Conservation (phyloP, 2,329 filamentous ascomycete genomes). For the Emydomyces testavorans region DNA sequence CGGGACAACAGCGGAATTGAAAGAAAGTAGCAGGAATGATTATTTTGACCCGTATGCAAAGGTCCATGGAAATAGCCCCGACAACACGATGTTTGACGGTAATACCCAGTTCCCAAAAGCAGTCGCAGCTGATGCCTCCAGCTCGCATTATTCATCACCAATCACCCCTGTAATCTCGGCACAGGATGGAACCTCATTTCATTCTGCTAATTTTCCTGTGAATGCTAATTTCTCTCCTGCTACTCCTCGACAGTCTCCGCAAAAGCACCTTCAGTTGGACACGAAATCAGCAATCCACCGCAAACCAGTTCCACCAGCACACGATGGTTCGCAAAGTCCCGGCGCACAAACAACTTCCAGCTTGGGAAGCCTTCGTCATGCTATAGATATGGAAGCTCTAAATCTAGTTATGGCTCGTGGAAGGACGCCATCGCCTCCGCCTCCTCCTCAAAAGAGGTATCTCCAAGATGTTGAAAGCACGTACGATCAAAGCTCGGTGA, state of each 20-base stretch:
- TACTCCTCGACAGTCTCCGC: slow-evolving; percentile 10
- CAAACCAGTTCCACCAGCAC: slow-evolving; percentile 40
- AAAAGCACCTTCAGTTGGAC: slow-evolving; percentile 6
- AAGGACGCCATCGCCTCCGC: slow-evolving; percentile 13
- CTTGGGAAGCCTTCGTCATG: slow-evolving; percentile 33
- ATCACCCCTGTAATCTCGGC: slow-evolving; percentile 10
- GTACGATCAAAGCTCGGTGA: slow-evolving; percentile 53
- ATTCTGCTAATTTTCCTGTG: slow-evolving; percentile 4
- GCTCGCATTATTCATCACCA: slow-evolving; percentile 12
- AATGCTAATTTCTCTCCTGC: slow-evolving; percentile 11
- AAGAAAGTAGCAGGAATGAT: slow-evolving; percentile 17
- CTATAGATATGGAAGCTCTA: slow-evolving; percentile 41
- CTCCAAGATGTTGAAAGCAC: slow-evolving; percentile 18
- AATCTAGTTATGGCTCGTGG: slow-evolving; percentile 34
- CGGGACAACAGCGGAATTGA: slow-evolving; percentile 25
- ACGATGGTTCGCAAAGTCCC: slow-evolving; percentile 16
- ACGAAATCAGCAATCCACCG: slow-evolving; percentile 22
- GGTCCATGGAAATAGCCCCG: slow-evolving; percentile 19
- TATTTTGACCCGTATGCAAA: neutral
- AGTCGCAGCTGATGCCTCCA: slow-evolving; percentile 9
- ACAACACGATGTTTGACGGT: slow-evolving; percentile 24
- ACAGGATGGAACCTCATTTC: slow-evolving; percentile 2
- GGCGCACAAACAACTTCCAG: slow-evolving; percentile 27
- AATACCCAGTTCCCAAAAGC: slow-evolving; percentile 18
- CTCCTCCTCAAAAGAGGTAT: slow-evolving; percentile 5